Percentiles rank a stretch among this genome's conserved stretches.
phyloP scores from a whole-genome alignment of 2,329 filamentous ascomycete genomes.

The Alternaria burnsii region DNA sequence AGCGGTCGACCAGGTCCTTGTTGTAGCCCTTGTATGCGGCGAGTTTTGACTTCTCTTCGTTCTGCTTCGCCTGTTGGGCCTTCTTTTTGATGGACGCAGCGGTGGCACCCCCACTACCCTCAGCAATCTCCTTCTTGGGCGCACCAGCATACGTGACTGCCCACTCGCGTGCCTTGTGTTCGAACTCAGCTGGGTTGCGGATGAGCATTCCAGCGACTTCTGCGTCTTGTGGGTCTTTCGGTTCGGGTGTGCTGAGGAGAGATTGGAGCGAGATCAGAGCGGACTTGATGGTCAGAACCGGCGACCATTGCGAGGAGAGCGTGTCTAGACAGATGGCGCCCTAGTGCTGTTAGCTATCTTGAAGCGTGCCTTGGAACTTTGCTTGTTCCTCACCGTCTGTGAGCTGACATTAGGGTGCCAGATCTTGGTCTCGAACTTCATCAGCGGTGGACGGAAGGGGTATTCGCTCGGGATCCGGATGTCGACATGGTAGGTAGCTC shows the following conservation, averaged over 20 bases:
- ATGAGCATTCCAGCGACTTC: constrained; percentile 93
- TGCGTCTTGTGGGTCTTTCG: constrained; percentile 95
- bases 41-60: constrained; percentile 66
- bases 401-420: constrained; percentile 98
- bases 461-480: constrained; percentile 89
- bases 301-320: constrained; percentile 88
- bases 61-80: constrained; percentile 63
- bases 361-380: not conserved
- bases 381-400: constrained; percentile 73
- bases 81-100: constrained; percentile 64
- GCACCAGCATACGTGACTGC: constrained; percentile 84
- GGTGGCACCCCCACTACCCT: constrained; percentile 62
- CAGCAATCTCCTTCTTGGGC: constrained; percentile 65
- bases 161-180: constrained; percentile 87
- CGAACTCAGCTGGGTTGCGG: constrained; percentile 78
- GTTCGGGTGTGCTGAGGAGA: constrained; percentile 90
- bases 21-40: constrained; percentile 84
- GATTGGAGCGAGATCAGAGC: constrained; percentile 92
- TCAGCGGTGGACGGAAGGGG: constrained; percentile 89
- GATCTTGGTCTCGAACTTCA: constrained; percentile 91
- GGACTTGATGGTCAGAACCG: constrained; percentile 95
- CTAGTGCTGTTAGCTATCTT: constrained; percentile 58
- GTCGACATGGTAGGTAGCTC: constrained; percentile 81
- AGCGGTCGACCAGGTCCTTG: constrained; percentile 80
- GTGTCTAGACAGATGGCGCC: constrained; percentile 98